phyloP scores from a whole-genome alignment of 1,284 basidiomycete species.

The Trichosporon coremiiforme region DNA sequence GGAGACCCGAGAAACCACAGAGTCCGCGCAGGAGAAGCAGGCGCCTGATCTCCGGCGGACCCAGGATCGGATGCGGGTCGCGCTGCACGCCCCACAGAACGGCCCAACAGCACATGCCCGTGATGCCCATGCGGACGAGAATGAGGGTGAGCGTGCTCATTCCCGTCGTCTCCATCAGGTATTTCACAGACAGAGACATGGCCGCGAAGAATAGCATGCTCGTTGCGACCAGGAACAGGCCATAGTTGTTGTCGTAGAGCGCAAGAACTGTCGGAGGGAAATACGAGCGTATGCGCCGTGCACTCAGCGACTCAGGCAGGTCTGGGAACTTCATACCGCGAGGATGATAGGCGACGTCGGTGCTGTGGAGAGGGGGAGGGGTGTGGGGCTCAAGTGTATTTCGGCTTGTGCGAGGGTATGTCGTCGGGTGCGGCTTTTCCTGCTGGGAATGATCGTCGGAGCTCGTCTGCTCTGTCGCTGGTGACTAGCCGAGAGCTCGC shows the following conservation, averaged over 20 bases:
- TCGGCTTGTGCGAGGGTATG: not conserved
- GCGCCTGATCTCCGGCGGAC: slow-evolving; percentile 67
- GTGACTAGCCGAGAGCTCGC: not conserved
- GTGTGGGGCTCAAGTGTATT: not conserved
- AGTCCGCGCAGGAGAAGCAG: slow-evolving; percentile 66
- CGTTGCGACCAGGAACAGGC: slow-evolving; percentile 64
- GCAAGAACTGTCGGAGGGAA: slow-evolving; percentile 29
- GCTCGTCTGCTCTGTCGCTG: not conserved
- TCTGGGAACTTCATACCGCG: not conserved
- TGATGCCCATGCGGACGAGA: slow-evolving; percentile 55
- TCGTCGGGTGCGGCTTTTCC: not conserved
- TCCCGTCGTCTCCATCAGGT: slow-evolving; percentile 44
- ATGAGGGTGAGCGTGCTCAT: slow-evolving; percentile 49
- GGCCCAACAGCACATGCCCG: slow-evolving; percentile 58
- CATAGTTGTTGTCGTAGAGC: slow-evolving; percentile 60
- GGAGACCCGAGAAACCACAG: slow-evolving; percentile 59
- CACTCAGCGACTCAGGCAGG: slow-evolving; percentile 1
- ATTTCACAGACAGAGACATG: slow-evolving; percentile 60
- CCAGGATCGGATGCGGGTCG: slow-evolving; percentile 67
- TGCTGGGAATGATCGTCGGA: not conserved
- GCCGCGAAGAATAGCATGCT: slow-evolving; percentile 67
- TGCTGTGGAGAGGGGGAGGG: too few relatives aligned
- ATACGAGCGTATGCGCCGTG: slow-evolving; percentile 7
- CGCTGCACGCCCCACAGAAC: slow-evolving; percentile 58
- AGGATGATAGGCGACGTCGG: too few relatives aligned